These are phyloP conservation scores for Tillandsia leiboldiana DNA, from an alignment of 176 grass and related monocot species.

Conservation along the genomic window DNA sequence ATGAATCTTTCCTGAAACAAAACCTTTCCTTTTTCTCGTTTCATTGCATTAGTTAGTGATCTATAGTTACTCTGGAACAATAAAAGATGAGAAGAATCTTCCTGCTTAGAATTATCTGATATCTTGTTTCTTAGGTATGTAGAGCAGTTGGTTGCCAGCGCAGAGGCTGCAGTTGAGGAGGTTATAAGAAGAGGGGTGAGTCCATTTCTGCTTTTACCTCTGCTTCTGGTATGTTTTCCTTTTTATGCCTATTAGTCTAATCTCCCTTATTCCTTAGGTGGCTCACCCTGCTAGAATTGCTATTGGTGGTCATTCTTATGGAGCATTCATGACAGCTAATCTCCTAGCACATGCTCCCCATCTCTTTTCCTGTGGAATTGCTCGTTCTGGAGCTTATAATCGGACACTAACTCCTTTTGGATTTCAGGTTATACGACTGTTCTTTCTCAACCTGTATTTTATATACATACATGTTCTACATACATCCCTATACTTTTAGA, in stretches of 20 bases:
- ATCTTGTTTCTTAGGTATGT: conserved; percentile 52
- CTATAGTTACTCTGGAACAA: too few relatives aligned
- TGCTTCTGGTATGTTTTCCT: conserved; percentile 2
- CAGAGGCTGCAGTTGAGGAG: conserved; percentile 91
- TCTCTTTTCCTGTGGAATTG: conserved; percentile 83
- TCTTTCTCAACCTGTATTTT: background rate
- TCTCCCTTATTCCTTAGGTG: conserved; percentile 48
- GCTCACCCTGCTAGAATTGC: conserved; percentile 86
- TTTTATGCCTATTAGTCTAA: conserved; percentile 15
- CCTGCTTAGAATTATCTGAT: background rate
- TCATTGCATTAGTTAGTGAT: too few relatives aligned
- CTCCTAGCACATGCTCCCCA: conserved; percentile 98
- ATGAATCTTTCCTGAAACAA: too few relatives aligned
- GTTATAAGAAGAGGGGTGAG: conserved; percentile 83
- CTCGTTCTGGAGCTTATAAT: conserved; percentile 99
- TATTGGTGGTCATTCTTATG: conserved; percentile 97
- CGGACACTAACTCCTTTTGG: conserved; percentile 97
- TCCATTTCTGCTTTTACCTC: conserved; percentile 8
- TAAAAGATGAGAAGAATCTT: background rate
- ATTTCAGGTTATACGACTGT: conserved; percentile 55
- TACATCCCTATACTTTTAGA: conserved; percentile 2
- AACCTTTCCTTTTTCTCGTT: too few relatives aligned
- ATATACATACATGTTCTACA: conserved; percentile 1
- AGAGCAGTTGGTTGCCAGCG: conserved; percentile 84
- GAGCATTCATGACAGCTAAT: conserved; percentile 99